phyloP scores from a whole-genome alignment of 2,329 filamentous ascomycete species.

The Thielaviopsis populi region DNA sequence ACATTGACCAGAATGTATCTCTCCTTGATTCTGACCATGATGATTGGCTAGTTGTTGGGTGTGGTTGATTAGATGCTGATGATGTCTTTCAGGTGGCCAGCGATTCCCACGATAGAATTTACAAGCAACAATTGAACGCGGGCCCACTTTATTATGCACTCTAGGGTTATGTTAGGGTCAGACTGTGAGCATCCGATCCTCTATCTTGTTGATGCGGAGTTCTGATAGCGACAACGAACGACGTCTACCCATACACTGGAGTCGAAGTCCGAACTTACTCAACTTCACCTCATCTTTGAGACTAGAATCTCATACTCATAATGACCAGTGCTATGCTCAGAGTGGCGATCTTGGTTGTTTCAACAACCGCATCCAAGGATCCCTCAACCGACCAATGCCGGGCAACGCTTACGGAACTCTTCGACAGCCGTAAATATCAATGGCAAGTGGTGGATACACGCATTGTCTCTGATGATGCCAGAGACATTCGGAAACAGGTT shows the following conservation, averaged over 20 bases:
- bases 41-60: neutral
- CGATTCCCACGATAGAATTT: conserved; percentile 5
- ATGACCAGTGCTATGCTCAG: conserved; percentile 38
- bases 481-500: conserved; percentile 61
- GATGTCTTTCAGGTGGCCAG: too few species aligned
- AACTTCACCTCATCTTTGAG: too few species aligned
- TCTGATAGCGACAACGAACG: too few species aligned
- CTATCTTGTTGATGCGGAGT: too few species aligned
- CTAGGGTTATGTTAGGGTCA: conserved; percentile 6
- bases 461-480: conserved; percentile 65
- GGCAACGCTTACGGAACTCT: conserved; percentile 49
- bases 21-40: conserved; percentile 89
- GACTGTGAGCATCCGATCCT: too few species aligned
- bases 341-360: conserved; percentile 72
- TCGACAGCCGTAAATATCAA: conserved; percentile 31
- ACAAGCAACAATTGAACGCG: neutral
- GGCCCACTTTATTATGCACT: neutral
- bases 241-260: too few species aligned
- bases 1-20: conserved; percentile 92
- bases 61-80: neutral
- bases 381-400: conserved; percentile 64
- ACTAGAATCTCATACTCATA: neutral
- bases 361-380: conserved; percentile 73
- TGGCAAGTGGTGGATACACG: conserved; percentile 56
- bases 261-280: too few species aligned